Evolutionary conservation across 1,284 basidiomycete genomes (phyloP), one percentile per base, ranked within the genome.

Genomic region (Naganishia albida): DNA sequence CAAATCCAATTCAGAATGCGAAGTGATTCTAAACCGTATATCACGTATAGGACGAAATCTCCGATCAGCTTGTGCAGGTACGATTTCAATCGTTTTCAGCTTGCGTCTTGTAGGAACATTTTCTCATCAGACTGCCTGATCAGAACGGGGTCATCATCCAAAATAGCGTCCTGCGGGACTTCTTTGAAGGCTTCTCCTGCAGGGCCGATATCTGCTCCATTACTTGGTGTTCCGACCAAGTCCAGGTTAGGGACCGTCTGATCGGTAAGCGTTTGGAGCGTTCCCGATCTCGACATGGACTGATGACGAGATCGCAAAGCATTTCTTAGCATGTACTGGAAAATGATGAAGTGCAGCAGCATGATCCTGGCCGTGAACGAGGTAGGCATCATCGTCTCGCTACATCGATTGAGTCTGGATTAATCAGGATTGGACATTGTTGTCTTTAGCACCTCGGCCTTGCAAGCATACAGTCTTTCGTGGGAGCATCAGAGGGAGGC

Each of bases 301-400:
- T 18, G 3, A 20, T n/a, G 18, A 40, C 15, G n/a, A 10, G 12
- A 3, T 18, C 23, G 6, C 2, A 2, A n/a, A 60, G 56, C 30
- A 7, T 60, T 25, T 48, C 46, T 60, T 23, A 46, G 38, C 30
- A 20, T 60, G 7, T 60, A 49, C 28, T 60, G 56, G 56, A 49
- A 50, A 30, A 49, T 46, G 0, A 50, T 60, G 56, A 49, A 39
- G 28, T 60, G 56, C 23, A 16, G 34, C 20, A 39, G 28, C 23
- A 50, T 60, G 20, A 44, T 60, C 16, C 25, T 60, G 46, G 56
- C 56, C 13, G 34, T 60, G 12, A 50, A 60, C 46, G 56, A 60
- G 46, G 56, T 60, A 40, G 15, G 46, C 20, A 23, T 12, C 20
- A 4, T 13, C 1, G 10, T 20, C 13, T 34, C 20, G 1, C 10